Conservation (phyloP, 148 eudicot species). For the Heliosperma pusillum region DNA sequence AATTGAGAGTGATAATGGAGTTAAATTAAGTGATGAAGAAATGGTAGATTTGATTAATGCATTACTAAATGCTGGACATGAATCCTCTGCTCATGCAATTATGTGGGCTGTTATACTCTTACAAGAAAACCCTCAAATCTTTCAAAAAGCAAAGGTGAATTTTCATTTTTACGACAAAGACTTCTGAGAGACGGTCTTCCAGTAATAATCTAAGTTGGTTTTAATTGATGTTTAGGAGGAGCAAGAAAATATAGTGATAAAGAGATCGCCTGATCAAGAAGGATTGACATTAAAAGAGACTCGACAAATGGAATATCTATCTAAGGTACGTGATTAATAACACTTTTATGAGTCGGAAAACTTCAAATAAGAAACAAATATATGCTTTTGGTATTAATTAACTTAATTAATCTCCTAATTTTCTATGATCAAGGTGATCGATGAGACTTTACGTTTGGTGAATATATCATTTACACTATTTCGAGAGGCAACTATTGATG, state of each 20-base stretch:
- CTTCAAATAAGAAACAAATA: no score
- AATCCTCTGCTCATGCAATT: conserved; percentile 49
- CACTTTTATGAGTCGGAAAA: neutral
- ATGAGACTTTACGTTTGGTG: conserved; percentile 46
- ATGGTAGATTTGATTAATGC: conserved; percentile 42
- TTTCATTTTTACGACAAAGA: neutral
- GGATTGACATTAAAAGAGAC: conserved; percentile 39
- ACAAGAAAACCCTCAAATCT: conserved; percentile 39
- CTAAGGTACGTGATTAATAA: conserved; percentile 25
- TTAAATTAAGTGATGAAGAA: conserved; percentile 45
- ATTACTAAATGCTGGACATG: conserved; percentile 51
- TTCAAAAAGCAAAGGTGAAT: conserved; percentile 45
- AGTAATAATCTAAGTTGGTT: neutral
- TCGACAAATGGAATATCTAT: conserved; percentile 43
- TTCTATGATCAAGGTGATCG: conserved; percentile 33
- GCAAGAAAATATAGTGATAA: conserved; percentile 40
- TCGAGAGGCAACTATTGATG: conserved; percentile 44
- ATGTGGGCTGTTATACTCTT: conserved; percentile 51
- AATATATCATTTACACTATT: conserved; percentile 40
- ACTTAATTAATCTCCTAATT: neutral
- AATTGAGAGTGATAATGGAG: conserved; percentile 40
- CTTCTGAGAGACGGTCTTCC: no score
- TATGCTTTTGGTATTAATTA: neutral
- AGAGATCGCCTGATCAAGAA: conserved; percentile 30
- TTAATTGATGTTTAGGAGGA: conserved; percentile 34